A percentile compares a stretch with the other conserved stretches of the same genome.
phyloP scores from a whole-genome alignment of 768 basidiomycete genomes.

The Hortiboletus flavorubellus region DNA sequence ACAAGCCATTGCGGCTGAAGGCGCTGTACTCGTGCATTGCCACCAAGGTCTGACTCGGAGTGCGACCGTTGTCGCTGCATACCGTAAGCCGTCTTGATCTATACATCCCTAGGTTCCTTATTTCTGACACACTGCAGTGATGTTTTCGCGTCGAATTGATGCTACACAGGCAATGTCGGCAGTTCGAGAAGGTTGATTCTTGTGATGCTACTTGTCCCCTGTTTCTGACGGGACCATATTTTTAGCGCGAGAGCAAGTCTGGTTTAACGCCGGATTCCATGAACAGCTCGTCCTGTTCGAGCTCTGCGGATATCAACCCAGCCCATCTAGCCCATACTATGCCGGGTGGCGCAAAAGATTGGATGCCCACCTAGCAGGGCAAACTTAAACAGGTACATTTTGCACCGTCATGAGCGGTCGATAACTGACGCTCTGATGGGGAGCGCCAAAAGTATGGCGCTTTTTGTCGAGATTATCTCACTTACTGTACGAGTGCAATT shows the following conservation, averaged over 20 bases:
- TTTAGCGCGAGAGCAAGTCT: constrained; percentile 71
- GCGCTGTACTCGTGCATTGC: constrained; percentile 65
- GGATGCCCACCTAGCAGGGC: constrained; percentile 42
- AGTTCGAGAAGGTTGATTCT: constrained; percentile 53
- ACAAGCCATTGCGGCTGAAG: constrained; percentile 53
- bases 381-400: constrained; percentile 9
- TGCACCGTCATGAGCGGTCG: neutral
- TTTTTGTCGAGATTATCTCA: constrained; percentile 3
- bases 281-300: constrained; percentile 77
- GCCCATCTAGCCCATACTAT: constrained; percentile 60
- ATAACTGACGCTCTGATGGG: constrained; percentile 8
- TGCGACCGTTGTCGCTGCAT: constrained; percentile 71
- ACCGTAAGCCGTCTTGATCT: constrained; percentile 46
- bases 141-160: constrained; percentile 58
- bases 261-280: constrained; percentile 76
- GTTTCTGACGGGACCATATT: neutral
- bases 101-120: neutral
- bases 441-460: constrained; percentile 10
- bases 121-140: constrained; percentile 44
- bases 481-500: constrained; percentile 19
- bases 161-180: constrained; percentile 56
- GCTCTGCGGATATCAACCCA: constrained; percentile 65
- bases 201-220: constrained; percentile 1
- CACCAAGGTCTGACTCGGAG: constrained; percentile 64
- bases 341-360: constrained; percentile 59